Evolutionary conservation across 768 basidiomycete species (phyloP).

Genomic region (Trametopsis cervina): DNA sequence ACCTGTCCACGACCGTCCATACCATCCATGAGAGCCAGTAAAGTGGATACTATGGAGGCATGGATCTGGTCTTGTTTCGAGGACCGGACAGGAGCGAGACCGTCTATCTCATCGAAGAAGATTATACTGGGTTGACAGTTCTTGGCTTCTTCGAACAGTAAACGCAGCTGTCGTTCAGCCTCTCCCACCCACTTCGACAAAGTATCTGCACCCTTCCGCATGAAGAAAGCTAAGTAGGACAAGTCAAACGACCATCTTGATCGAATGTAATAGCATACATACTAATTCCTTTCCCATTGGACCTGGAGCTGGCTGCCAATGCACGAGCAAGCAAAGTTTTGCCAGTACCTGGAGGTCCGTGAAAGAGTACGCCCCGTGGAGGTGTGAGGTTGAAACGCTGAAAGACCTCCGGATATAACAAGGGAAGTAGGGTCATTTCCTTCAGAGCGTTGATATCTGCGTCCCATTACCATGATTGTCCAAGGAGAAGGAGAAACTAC

Average conservation of each 20-base stretch:
- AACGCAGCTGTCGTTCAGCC: conserved; percentile 90
- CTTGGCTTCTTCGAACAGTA: conserved; percentile 93
- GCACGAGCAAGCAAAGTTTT: conserved; percentile 93
- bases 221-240: conserved; percentile 89
- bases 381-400: conserved; percentile 91
- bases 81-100: conserved; percentile 95
- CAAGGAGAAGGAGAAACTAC: conserved; percentile 22
- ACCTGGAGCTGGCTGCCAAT: conserved; percentile 85
- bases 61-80: conserved; percentile 99
- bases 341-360: conserved; percentile 98
- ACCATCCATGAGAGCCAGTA: conserved; percentile 97
- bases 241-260: too few species aligned
- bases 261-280: conserved; percentile 28
- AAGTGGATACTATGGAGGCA: conserved; percentile 92
- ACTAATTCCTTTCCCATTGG: conserved; percentile 85
- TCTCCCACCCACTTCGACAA: conserved; percentile 99
- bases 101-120: conserved; percentile 99
- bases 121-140: conserved; percentile 94
- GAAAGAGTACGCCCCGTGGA: conserved; percentile 93
- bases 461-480: background rate
- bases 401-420: conserved; percentile 95
- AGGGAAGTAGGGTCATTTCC: conserved; percentile 95
- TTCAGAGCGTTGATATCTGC: conserved; percentile 93
- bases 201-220: conserved; percentile 98
- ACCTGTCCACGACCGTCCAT: conserved; percentile 99